Percentiles rank a stretch among this genome's conserved stretches.
phyloP scores from a whole-genome alignment of 139 green algal genomes.

The Picochlorum sp. region DNA sequence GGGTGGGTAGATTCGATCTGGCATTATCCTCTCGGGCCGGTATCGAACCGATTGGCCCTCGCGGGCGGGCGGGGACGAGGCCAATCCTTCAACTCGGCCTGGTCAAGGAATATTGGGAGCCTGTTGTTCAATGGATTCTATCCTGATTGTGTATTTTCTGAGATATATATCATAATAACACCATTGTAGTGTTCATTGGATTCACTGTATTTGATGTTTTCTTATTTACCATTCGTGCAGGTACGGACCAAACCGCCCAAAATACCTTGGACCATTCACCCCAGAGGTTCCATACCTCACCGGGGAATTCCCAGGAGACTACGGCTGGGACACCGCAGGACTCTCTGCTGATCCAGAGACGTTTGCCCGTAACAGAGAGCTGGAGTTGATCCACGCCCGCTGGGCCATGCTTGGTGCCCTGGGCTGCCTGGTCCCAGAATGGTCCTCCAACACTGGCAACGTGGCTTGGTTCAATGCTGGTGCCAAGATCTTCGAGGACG shows the following conservation, averaged over 20 bases:
- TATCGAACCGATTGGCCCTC: too few relatives aligned
- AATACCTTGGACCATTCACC: slow-evolving; percentile 82
- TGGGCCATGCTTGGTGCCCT: slow-evolving; percentile 93
- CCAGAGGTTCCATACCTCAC: slow-evolving; percentile 32
- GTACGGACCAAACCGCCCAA: slow-evolving; percentile 75
- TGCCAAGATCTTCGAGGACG: slow-evolving; percentile 44
- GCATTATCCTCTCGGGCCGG: too few relatives aligned
- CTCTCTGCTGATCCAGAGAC: slow-evolving; percentile 78
- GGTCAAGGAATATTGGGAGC: too few relatives aligned
- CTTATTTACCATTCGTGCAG: slow-evolving; percentile 1
- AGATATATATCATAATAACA: not conserved
- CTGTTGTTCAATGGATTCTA: too few relatives aligned
- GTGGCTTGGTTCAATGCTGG: slow-evolving; percentile 66
- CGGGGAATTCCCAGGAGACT: slow-evolving; percentile 55
- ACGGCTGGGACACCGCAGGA: slow-evolving; percentile 68
- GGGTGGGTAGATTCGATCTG: too few relatives aligned
- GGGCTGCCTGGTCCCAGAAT: slow-evolving; percentile 73
- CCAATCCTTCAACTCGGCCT: too few relatives aligned
- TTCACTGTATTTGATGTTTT: not conserved
- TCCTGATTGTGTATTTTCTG: not conserved
- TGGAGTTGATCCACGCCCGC: slow-evolving; percentile 77
- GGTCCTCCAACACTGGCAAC: slow-evolving; percentile 50
- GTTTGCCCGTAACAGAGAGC: slow-evolving; percentile 62
- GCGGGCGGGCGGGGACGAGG: too few relatives aligned
- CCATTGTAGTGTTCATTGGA: not conserved